Evolutionary conservation across 768 basidiomycete species (phyloP).

Genomic region (Nidularia sp.): DNA sequence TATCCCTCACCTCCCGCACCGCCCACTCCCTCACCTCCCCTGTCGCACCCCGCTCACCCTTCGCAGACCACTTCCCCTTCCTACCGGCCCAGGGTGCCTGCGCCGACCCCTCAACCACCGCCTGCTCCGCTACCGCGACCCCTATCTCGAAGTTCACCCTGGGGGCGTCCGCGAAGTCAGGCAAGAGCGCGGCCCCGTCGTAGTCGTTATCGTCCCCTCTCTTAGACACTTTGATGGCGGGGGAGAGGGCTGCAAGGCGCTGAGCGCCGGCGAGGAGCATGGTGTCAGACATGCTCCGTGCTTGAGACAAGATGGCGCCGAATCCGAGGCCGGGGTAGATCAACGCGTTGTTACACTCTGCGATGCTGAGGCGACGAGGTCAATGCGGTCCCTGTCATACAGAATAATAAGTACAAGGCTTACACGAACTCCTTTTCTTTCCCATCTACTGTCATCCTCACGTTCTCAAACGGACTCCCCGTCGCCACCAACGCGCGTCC

Average conservation of each 20-base stretch:
- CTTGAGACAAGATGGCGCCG: conserved; percentile 68
- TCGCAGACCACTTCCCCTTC: conserved; percentile 4
- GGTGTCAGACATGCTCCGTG: conserved; percentile 65
- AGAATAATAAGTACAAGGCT: conserved; percentile 13
- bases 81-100: conserved; percentile 44
- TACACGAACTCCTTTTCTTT: conserved; percentile 56
- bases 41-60: not conserved
- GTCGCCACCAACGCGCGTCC: conserved; percentile 80
- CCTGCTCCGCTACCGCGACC: conserved; percentile 75
- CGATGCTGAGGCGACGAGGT: conserved; percentile 41
- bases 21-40: conserved; percentile 5
- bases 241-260: conserved; percentile 72
- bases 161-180: conserved; percentile 73
- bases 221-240: conserved; percentile 40
- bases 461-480: conserved; percentile 79
- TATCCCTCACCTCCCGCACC: conserved; percentile 46
- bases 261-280: conserved; percentile 85
- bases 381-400: not conserved
- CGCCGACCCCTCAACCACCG: conserved; percentile 68
- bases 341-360: conserved; percentile 75
- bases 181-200: conserved; percentile 67
- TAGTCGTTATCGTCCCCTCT: conserved; percentile 36
- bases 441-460: conserved; percentile 55
- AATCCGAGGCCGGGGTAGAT: conserved; percentile 87
- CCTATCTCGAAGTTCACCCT: conserved; percentile 77